phyloP scores from a whole-genome alignment of 441 rosid genomes.

The Dalechampia spathulata region DNA sequence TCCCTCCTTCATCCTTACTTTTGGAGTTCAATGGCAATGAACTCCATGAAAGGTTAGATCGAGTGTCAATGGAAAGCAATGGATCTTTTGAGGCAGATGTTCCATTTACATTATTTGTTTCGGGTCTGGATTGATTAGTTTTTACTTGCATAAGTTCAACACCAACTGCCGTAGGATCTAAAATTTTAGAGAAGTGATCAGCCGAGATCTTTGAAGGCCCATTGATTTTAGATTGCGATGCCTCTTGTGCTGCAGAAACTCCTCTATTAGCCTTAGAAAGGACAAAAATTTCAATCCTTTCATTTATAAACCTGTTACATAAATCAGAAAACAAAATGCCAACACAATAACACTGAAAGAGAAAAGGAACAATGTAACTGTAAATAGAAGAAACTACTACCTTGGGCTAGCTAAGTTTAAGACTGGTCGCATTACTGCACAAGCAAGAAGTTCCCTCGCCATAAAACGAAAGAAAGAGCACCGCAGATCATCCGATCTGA shows the following conservation, averaged over 20 bases:
- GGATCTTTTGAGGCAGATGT: constrained; percentile 67
- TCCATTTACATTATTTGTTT: constrained; percentile 35
- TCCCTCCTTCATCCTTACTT: constrained; percentile 40
- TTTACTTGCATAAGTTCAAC: constrained; percentile 93
- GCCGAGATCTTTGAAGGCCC: constrained; percentile 54
- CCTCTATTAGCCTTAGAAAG: constrained; percentile 58
- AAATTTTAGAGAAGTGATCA: constrained; percentile 67
- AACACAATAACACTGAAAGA: constrained; percentile 11
- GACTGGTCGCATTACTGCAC: constrained; percentile 92
- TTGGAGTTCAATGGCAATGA: constrained; percentile 49
- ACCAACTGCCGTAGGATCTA: constrained; percentile 84
- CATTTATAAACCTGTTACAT: constrained; percentile 76
- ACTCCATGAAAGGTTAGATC: constrained; percentile 65
- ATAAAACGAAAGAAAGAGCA: constrained; percentile 75
- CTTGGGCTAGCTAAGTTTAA: constrained; percentile 87
- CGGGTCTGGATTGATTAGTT: constrained; percentile 45
- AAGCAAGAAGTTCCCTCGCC: constrained; percentile 90
- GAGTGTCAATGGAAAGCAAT: constrained; percentile 82
- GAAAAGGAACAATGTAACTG: constrained; percentile 1
- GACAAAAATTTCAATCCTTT: constrained; percentile 77
- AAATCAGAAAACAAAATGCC: constrained; percentile 12
- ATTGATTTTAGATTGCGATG: constrained; percentile 48
- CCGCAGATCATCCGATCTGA: constrained; percentile 81
- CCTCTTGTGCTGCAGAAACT: constrained; percentile 37
- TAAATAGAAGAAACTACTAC: constrained; percentile 30